phyloP scores from a whole-genome alignment of 371 early-diverging fungal genomes.

The Catenaria anguillulae region DNA sequence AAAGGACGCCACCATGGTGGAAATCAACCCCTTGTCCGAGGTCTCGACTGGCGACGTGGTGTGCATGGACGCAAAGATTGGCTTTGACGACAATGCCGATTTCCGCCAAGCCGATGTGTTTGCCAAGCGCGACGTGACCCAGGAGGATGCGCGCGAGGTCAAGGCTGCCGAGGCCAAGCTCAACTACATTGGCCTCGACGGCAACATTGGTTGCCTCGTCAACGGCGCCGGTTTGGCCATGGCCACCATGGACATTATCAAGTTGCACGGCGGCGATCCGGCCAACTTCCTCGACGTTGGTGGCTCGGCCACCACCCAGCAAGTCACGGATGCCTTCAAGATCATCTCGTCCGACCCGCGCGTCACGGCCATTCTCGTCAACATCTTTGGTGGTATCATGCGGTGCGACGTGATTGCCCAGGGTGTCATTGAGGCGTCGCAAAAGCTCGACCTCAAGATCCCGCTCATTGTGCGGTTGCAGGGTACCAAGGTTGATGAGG shows the following conservation, averaged over 20 bases:
- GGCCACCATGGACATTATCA: conserved; percentile 99
- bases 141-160: conserved; percentile 96
- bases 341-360: conserved; percentile 89
- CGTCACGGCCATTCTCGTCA: conserved; percentile 91
- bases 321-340: conserved; percentile 96
- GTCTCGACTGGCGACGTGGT: conserved; percentile 68
- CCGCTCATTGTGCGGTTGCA: conserved; percentile 93
- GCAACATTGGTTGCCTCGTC: conserved; percentile 69
- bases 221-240: conserved; percentile 98
- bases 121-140: conserved; percentile 72
- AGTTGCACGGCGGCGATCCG: conserved; percentile 96
- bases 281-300: conserved; percentile 99
- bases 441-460: conserved; percentile 73
- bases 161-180: conserved; percentile 89
- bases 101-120: conserved; percentile 90
- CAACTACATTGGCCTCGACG: conserved; percentile 98
- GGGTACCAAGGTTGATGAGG: conserved; percentile 73
- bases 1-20: conserved; percentile 93
- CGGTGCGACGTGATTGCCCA: conserved; percentile 95
- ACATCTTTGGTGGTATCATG: conserved; percentile 99
- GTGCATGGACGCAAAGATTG: conserved; percentile 86
- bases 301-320: conserved; percentile 87
- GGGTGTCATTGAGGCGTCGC: conserved; percentile 91
- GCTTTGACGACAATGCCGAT: conserved; percentile 97
- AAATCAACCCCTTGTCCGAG: conserved; percentile 96